Conservation (phyloP, 805 yeast genomes). For the Candida khao-thaluensis region DNA sequence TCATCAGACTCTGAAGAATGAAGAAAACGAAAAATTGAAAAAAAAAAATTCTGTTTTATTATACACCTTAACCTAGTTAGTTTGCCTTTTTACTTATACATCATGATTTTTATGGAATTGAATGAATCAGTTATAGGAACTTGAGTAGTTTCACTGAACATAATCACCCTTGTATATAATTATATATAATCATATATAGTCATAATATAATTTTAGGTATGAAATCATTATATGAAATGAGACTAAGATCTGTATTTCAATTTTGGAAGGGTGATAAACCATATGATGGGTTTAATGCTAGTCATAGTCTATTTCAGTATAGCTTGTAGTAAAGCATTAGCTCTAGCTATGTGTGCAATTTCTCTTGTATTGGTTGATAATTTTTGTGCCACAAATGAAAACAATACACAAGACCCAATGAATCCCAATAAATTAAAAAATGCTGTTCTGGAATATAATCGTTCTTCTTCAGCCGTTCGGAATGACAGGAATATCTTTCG, state of each 20-base stretch:
- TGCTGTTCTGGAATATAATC: slow-evolving; percentile 72
- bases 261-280: too few relatives aligned
- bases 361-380: slow-evolving; percentile 34
- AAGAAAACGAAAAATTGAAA: neutral
- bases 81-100: slow-evolving; percentile 1
- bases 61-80: slow-evolving; percentile 3
- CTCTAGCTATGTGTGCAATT: slow-evolving; percentile 29
- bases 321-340: slow-evolving; percentile 26
- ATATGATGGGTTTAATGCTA: neutral
- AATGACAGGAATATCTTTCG: slow-evolving; percentile 78
- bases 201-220: slow-evolving; percentile 3
- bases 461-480: slow-evolving; percentile 82
- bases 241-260: too few relatives aligned
- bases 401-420: slow-evolving; percentile 74
- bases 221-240: neutral
- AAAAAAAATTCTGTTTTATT: slow-evolving; percentile 2
- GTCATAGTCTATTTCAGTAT: slow-evolving; percentile 17
- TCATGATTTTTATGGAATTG: neutral
- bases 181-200: neutral
- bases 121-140: neutral
- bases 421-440: slow-evolving; percentile 78
- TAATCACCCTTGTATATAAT: slow-evolving; percentile 1
- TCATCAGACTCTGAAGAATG: too few relatives aligned
- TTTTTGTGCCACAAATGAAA: slow-evolving; percentile 75
- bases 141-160: neutral